Evolutionary conservation across 371 early-diverging fungal species (phyloP).

Genomic region (Nematocida ironsii): DNA sequence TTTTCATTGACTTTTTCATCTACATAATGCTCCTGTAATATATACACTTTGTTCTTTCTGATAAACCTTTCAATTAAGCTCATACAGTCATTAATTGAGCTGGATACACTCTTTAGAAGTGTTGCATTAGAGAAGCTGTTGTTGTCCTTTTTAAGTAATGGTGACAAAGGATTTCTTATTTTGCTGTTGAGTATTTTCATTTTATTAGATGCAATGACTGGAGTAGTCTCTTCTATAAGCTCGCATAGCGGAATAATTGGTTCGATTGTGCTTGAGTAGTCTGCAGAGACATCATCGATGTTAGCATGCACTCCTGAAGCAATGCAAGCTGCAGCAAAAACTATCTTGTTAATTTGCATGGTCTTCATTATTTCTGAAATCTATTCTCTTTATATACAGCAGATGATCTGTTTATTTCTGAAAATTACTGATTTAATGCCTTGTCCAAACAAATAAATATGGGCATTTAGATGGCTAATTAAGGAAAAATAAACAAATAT

Average conservation of each 20-base stretch:
- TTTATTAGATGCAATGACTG: too few relatives aligned
- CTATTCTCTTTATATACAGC: slow-evolving; percentile 12
- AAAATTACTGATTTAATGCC: slow-evolving; percentile 14
- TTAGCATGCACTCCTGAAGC: not conserved
- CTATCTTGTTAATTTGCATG: not conserved
- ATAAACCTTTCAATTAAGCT: not conserved
- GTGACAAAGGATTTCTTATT: too few relatives aligned
- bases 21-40: not conserved
- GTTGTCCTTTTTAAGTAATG: too few relatives aligned
- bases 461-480: not conserved
- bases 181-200: too few relatives aligned
- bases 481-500: not conserved
- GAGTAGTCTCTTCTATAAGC: too few relatives aligned
- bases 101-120: not conserved
- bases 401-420: slow-evolving; percentile 2
- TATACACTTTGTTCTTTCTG: not conserved
- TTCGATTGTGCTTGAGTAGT: too few relatives aligned
- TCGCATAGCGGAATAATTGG: too few relatives aligned
- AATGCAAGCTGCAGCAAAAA: not conserved
- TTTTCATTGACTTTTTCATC: not conserved
- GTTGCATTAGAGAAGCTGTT: too few relatives aligned
- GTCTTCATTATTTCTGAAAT: slow-evolving; percentile 1
- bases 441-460: slow-evolving; percentile 23
- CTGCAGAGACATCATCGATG: too few relatives aligned
- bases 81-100: not conserved